phyloP scores from a whole-genome alignment of 2,329 filamentous ascomycete genomes.

The Trichoderma oligosporum region DNA sequence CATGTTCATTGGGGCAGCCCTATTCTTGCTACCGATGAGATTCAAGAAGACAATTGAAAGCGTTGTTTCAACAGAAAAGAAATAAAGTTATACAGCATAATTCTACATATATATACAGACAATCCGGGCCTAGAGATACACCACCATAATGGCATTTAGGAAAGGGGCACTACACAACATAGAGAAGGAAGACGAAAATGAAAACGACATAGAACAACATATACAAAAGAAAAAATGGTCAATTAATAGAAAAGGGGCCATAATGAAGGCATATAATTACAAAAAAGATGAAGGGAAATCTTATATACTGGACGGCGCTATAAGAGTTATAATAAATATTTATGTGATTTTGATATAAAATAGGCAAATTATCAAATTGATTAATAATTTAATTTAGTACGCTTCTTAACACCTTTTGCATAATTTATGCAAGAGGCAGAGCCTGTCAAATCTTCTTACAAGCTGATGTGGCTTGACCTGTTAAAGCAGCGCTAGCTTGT shows the following conservation, averaged over 20 bases:
- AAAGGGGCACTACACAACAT: too few relatives aligned
- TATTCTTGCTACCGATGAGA: conserved; percentile 1
- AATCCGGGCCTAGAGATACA: not conserved
- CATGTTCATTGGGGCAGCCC: conserved; percentile 7
- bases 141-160: not conserved
- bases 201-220: too few relatives aligned
- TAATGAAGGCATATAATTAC: too few relatives aligned
- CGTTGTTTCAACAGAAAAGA: not conserved
- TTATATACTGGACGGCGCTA: too few relatives aligned
- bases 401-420: not conserved
- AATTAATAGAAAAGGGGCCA: too few relatives aligned
- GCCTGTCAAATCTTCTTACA: not conserved
- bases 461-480: conserved; percentile 2
- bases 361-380: not conserved
- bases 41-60: not conserved
- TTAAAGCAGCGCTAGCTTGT: conserved; percentile 6
- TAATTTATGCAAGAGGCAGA: not conserved
- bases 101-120: too few relatives aligned
- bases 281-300: too few relatives aligned
- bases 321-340: too few relatives aligned
- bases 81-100: not conserved
- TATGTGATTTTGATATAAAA: not conserved
- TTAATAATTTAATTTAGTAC: not conserved
- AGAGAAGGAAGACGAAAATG: too few relatives aligned
- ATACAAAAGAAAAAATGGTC: too few relatives aligned